Evolutionary conservation across 2,329 filamentous ascomycete species (phyloP).

Genomic region (Fusarium sororula): DNA sequence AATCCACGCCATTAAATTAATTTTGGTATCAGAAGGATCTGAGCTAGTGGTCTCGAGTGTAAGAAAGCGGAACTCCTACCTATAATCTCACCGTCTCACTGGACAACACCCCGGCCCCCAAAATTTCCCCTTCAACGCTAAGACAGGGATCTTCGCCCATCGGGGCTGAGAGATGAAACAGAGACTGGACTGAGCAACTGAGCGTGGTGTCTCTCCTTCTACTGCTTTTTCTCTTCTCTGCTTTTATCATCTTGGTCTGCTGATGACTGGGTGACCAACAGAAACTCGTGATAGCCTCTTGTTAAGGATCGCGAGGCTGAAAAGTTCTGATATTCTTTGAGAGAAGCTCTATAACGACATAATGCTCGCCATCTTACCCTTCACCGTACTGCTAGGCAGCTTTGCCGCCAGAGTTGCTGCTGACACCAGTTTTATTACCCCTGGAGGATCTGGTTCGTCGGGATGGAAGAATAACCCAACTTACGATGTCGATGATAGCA

Average conservation of each 20-base stretch:
- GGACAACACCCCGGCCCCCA: constrained; percentile 4
- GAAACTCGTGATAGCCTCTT: neutral
- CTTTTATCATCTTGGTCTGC: neutral
- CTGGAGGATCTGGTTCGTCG: constrained; percentile 24
- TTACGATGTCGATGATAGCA: constrained; percentile 33
- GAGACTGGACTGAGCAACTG: neutral
- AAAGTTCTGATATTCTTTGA: neutral
- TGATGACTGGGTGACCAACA: neutral
- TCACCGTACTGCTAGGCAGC: constrained; percentile 8
- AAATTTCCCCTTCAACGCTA: constrained; percentile 16
- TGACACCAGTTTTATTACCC: constrained; percentile 21
- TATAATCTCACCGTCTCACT: neutral
- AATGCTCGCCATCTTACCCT: constrained; percentile 15
- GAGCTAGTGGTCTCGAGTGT: neutral
- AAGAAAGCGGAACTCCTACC: constrained; percentile 3
- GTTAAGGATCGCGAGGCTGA: neutral
- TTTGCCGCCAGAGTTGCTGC: constrained; percentile 1
- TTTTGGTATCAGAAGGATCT: constrained; percentile 13
- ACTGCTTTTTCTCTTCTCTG: neutral
- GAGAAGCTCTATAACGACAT: neutral
- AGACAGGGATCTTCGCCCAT: constrained; percentile 17
- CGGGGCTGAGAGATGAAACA: constrained; percentile 28
- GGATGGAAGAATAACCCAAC: constrained; percentile 38
- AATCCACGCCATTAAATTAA: neutral
- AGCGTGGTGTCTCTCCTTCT: neutral